Evolutionary conservation across 2,329 filamentous ascomycete species (phyloP), one percentile per base, ranked within the genome.

Genomic region (Pseudogymnoascus sp.): DNA sequence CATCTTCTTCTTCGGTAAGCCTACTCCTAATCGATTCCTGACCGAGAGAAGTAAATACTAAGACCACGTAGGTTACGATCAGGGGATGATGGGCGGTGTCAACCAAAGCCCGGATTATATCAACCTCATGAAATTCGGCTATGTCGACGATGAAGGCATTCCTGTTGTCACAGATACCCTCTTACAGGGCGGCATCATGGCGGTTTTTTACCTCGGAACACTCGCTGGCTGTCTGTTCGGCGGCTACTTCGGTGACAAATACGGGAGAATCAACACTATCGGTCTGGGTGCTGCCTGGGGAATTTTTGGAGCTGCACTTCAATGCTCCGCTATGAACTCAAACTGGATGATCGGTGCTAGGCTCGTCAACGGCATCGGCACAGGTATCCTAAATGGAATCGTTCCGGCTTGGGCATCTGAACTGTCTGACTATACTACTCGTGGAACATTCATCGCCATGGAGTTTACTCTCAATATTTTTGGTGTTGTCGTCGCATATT

Each of bases 401-500:
- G 83, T 88, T 0, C 88, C 88, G 0, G 86, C 89, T 3, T 90
- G 86, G 86, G 85, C 86, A 0, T 88, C 87, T 0, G 88, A 90
- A 72, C 87, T 84, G 0, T 83, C 85, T 0, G 82, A 87, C 40
- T 83, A 88, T 68, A 88, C 82, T 0, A 87, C 83, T 1, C 81
- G 88, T 31, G 88, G 88, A 7, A 80, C 84, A 53, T 88, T 71
- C 31, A 68, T 90, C 62, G 84, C 85, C 6, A 84, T 88, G 62
- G 87, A 90, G 68, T 89, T 90, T 66, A 89, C 86, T 0, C 73
- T 89, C 68, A 90, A 89, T 70, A 88, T 89, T 66, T 84, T 88
- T 53, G 87, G 87, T 68, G 84, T 88, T 1, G 82, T 85, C 31
- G 77, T 85, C 40, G 74, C 81, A 3, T 88, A 88, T 67, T 87